Percentiles rank a stretch among this genome's conserved stretches.
Conservation (phyloP, 805 yeast genomes). For the Zygotorulaspora florentina region DNA sequence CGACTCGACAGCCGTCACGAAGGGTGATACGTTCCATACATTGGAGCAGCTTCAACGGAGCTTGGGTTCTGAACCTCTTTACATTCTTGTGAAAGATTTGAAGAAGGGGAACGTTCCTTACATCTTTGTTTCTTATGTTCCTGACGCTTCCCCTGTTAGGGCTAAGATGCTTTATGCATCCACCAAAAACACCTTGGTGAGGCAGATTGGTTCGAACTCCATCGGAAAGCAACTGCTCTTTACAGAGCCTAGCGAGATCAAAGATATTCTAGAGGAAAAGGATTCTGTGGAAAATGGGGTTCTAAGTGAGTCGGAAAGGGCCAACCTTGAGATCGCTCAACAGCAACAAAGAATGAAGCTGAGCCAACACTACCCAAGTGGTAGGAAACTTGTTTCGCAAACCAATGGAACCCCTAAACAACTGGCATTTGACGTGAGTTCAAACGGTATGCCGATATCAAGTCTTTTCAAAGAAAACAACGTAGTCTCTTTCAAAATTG, state of each 20-base stretch:
- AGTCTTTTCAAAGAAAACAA: constrained; percentile 37
- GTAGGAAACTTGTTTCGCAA: constrained; percentile 29
- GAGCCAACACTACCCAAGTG: constrained; percentile 10
- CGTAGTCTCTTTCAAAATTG: constrained; percentile 50
- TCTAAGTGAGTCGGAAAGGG: constrained; percentile 29
- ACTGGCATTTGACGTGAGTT: constrained; percentile 24
- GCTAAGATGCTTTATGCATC: constrained; percentile 93
- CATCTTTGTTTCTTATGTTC: constrained; percentile 76
- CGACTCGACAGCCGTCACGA: constrained; percentile 23
- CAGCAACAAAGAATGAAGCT: constrained; percentile 28
- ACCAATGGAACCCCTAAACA: constrained; percentile 26
- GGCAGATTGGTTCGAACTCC: constrained; percentile 60
- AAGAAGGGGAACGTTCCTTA: constrained; percentile 20
- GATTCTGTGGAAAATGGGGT: constrained; percentile 10
- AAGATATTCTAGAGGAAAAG: constrained; percentile 14
- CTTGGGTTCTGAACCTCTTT: constrained; percentile 44
- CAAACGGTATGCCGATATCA: constrained; percentile 16
- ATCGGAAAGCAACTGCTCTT: constrained; percentile 35
- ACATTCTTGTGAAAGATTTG: constrained; percentile 45
- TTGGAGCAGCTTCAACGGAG: constrained; percentile 40
- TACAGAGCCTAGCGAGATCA: constrained; percentile 35
- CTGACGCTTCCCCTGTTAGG: constrained; percentile 77
- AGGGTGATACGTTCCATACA: constrained; percentile 22
- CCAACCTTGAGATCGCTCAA: constrained; percentile 23
- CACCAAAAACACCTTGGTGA: constrained; percentile 69